phyloP scores from a whole-genome alignment of 257 asterid genomes.

The Hygrophila difformis region DNA sequence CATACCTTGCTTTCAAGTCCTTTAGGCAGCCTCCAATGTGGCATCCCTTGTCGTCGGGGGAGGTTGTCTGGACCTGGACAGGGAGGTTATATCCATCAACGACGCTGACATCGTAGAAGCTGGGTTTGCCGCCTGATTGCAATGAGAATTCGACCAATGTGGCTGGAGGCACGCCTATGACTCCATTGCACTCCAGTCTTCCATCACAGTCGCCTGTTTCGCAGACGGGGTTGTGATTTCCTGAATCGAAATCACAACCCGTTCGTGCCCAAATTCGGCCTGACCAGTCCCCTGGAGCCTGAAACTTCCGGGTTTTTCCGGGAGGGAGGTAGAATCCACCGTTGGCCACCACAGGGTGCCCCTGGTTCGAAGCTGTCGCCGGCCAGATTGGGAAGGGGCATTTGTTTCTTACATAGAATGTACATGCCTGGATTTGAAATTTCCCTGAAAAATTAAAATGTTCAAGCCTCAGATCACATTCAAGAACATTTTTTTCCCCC shows the following conservation, averaged over 20 bases:
- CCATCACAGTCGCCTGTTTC: slow-evolving; percentile 84
- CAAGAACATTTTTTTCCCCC: no score
- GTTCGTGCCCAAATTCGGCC: slow-evolving; percentile 94
- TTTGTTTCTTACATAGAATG: slow-evolving; percentile 53
- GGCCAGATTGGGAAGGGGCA: slow-evolving; percentile 89
- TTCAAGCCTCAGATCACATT: no score
- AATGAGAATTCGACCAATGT: slow-evolving; percentile 55
- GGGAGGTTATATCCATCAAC: slow-evolving; percentile 85
- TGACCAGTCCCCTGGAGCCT: slow-evolving; percentile 51
- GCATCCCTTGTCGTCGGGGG: slow-evolving; percentile 21
- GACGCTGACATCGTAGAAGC: slow-evolving; percentile 62
- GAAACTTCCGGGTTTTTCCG: slow-evolving; percentile 20
- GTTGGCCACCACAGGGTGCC: slow-evolving; percentile 52
- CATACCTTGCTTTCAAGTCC: slow-evolving; percentile 26
- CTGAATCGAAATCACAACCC: slow-evolving; percentile 40
- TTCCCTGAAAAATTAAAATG: slow-evolving; percentile 23
- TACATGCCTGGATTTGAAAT: slow-evolving; percentile 33
- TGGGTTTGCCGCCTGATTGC: slow-evolving; percentile 41
- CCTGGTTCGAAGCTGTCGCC: slow-evolving; percentile 61
- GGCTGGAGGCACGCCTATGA: slow-evolving; percentile 66
- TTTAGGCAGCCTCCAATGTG: slow-evolving; percentile 42
- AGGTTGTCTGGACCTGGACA: slow-evolving; percentile 32
- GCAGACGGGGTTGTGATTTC: slow-evolving; percentile 30
- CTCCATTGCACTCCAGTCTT: slow-evolving; percentile 50
- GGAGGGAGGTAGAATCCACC: slow-evolving; percentile 73